Evolutionary conservation across 2,329 filamentous ascomycete species (phyloP), one percentile per base, ranked within the genome.

Genomic region (Arthrobotrys iridis): DNA sequence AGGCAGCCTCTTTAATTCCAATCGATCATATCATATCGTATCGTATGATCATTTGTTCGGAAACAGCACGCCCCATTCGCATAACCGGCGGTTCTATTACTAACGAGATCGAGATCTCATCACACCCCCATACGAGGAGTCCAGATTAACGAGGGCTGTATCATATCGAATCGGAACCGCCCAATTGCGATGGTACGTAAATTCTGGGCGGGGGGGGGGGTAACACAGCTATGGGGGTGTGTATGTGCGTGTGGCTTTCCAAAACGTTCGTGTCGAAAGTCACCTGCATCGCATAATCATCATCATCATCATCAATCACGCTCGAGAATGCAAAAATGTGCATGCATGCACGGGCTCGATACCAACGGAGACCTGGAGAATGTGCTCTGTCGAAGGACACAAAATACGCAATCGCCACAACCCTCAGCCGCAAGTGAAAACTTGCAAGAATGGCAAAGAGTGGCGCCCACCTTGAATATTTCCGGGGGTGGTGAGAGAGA

Each of bases 381-480:
- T 55, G 65, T 20, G 24, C 4, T 22, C n/a, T 33, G 33, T 40
- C 28, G 13, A 20, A 33, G 11, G 13, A 28, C n/a, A 41, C 57
- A 22, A 65, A 40, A 45, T 58, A 75, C 70, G 70, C 70, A 67
- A 75, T 75, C 71, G 71, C 71, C 71, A 75, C 71, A 75, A 57
- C 41, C 70, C 45, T 66, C 68, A 74, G 68, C 68, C 68, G 68
- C 37, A 74, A 35, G 35, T 43, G 46, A 15, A 33, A 43, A 57
- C 55, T 35, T 68, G 58, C 63, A 68, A 55, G 71, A 67, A 52
- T 74, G 70, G 71, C 58, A 63, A n/a, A 57, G 66, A 63, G 62
- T 57, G 46, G 55, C 33, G 41, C 22, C 18, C 33, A 6, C 37
- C 15, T n/a, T n/a, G n/a, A n/a, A n/a, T n/a, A 20, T 24, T 58